Evolutionary conservation across 768 basidiomycete species (phyloP).

Genomic region (Trametopsis cervina): DNA sequence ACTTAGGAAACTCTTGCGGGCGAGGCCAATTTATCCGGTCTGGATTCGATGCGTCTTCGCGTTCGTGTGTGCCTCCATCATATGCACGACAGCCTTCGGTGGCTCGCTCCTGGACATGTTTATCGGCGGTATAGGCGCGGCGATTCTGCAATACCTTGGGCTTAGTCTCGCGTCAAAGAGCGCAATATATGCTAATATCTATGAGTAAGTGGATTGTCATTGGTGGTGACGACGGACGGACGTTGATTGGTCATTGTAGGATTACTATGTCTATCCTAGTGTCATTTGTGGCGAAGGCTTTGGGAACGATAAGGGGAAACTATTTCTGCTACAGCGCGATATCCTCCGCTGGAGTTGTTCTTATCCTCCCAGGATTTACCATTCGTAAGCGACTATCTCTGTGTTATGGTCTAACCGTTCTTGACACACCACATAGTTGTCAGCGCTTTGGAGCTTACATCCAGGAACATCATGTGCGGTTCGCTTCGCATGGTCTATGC

Average conservation of each 20-base stretch:
- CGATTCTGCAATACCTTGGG: constrained; percentile 71
- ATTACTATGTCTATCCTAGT: constrained; percentile 82
- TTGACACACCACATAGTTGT: constrained; percentile 40
- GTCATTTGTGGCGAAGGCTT: constrained; percentile 71
- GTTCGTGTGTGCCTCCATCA: constrained; percentile 71
- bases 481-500: constrained; percentile 82
- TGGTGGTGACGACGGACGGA: background rate
- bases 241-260: constrained; percentile 31
- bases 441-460: constrained; percentile 74
- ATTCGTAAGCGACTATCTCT: constrained; percentile 44
- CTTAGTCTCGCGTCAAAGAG: constrained; percentile 80
- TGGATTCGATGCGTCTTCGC: constrained; percentile 65
- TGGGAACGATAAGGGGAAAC: constrained; percentile 68
- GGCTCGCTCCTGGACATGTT: constrained; percentile 80
- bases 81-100: constrained; percentile 79
- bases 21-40: constrained; percentile 63
- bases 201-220: constrained; percentile 62
- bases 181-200: constrained; percentile 90
- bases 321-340: constrained; percentile 88
- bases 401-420: background rate
- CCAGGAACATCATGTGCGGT: constrained; percentile 73
- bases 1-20: constrained; percentile 55
- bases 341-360: constrained; percentile 84
- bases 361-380: constrained; percentile 85
- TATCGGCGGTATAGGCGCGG: constrained; percentile 65